Evolutionary conservation across 768 basidiomycete species (phyloP), one percentile per base, ranked within the genome.

Genomic region (Podaxis rugospora): DNA sequence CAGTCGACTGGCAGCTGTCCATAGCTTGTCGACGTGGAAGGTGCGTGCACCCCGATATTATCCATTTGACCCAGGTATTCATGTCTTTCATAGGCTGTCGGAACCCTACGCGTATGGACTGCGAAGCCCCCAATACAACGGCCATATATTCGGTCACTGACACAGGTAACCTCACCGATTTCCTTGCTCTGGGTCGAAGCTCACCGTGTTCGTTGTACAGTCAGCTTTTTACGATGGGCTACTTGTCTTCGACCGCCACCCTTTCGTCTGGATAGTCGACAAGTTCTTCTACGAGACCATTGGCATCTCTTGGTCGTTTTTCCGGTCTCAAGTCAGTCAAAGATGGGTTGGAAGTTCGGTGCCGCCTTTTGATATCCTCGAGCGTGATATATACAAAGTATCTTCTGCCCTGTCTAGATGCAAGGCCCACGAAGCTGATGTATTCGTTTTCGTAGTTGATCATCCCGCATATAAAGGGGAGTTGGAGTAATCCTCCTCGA

Each of bases 401-500:
- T 21, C 67, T 51, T 18, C 46, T 23, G 53, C 21, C 61, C 56
- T 50, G 50, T 37, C 37, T 39, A 28, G 51, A 46, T 47, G 63
- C 28, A 55, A 51, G 47, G 44, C 55, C 63, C 62, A n/a, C 21
- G 36, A 36, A 37, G 39, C 32, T 32, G 32, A 32, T 18, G 40
- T 32, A 52, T 28, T 35, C n/a, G 37, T 35, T 60, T 60, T 36
- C 32, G 11, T 67, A 92, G 90, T 74, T 86, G 42, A 72, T 89
- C 21, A 77, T 81, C 1, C 80, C 80, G 9, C 82, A 87, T 59
- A 74, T 87, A 56, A 81, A 80, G 68, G 83, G 83, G 0, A 75
- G 80, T 40, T 92, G 88, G 84, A 79, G 75, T 55, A 93, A 92
- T 66, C 86, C 85, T 6, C 78, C 88, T 1, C 78, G 91, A 50